A percentile compares a stretch with the other conserved stretches of the same genome.
phyloP scores from a whole-genome alignment of 1,139 yeast genomes.

The Candida anutae region DNA sequence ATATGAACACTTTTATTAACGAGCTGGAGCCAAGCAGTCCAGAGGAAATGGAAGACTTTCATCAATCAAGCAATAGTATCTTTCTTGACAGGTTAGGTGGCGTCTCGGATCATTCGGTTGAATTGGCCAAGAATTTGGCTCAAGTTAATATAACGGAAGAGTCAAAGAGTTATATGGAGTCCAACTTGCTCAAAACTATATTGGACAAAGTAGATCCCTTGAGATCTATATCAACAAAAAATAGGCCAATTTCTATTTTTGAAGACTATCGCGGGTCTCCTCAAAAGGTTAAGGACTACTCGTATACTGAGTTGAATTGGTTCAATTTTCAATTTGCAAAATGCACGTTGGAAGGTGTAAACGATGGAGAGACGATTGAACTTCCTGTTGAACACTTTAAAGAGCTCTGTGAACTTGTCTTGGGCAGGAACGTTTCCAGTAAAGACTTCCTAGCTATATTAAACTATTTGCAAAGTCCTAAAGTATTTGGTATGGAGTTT shows the following conservation, averaged over 20 bases:
- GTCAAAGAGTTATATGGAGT: too few species aligned
- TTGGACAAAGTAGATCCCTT: slow-evolving; percentile 40
- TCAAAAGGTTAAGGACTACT: slow-evolving; percentile 23
- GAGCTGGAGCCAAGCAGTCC: too few species aligned
- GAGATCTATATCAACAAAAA: slow-evolving; percentile 24
- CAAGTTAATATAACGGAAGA: slow-evolving; percentile 24
- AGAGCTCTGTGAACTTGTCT: slow-evolving; percentile 12
- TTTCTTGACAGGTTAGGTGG: too few species aligned
- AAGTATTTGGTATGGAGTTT: slow-evolving; percentile 14
- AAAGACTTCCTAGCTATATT: slow-evolving; percentile 14
- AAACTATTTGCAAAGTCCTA: slow-evolving; percentile 18
- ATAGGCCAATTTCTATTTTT: slow-evolving; percentile 29
- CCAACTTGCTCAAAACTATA: slow-evolving; percentile 19
- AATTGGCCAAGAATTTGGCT: slow-evolving; percentile 30
- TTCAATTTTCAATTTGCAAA: slow-evolving; percentile 32
- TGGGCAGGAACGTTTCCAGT: slow-evolving; percentile 6
- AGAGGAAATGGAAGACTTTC: neutral
- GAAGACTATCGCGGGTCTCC: slow-evolving; percentile 33
- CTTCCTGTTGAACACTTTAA: slow-evolving; percentile 13
- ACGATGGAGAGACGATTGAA: slow-evolving; percentile 6
- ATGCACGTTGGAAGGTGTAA: slow-evolving; percentile 9
- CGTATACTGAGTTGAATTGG: slow-evolving; percentile 32
- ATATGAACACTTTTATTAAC: too few species aligned
- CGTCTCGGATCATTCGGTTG: slow-evolving; percentile 17
- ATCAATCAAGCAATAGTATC: neutral